Conservation (phyloP, 768 basidiomycete species). For the Nidularia pulvinata region DNA sequence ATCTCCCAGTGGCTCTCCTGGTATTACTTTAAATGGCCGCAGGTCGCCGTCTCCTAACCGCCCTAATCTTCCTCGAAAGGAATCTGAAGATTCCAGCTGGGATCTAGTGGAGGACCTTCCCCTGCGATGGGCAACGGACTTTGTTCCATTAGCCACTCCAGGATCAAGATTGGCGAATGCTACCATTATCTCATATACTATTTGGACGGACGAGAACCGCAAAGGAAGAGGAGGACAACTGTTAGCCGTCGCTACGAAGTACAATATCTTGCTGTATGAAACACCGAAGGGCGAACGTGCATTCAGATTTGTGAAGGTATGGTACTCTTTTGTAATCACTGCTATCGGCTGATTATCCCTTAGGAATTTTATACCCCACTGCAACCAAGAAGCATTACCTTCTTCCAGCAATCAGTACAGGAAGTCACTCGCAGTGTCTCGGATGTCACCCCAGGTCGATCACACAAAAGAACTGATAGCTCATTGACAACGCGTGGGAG, state of each 20-base stretch:
- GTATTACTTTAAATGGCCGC: conserved; percentile 6
- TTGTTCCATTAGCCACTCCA: conserved; percentile 69
- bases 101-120: conserved; percentile 76
- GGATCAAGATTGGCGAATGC: conserved; percentile 62
- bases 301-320: conserved; percentile 80
- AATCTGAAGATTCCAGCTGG: conserved; percentile 57
- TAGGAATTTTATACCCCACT: conserved; percentile 87
- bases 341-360: conserved; percentile 1
- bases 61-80: conserved; percentile 18
- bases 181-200: conserved; percentile 64
- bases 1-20: conserved; percentile 14
- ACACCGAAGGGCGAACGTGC: conserved; percentile 82
- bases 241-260: conserved; percentile 78
- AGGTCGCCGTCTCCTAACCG: conserved; percentile 8
- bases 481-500: conserved; percentile 30
- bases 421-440: conserved; percentile 45
- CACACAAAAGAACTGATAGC: conserved; percentile 43
- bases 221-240: conserved; percentile 45
- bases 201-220: conserved; percentile 63
- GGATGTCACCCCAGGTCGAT: conserved; percentile 30
- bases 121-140: conserved; percentile 87
- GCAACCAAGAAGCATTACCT: conserved; percentile 62
- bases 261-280: conserved; percentile 74
- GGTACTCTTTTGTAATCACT: conserved; percentile 3
- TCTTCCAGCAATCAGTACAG: conserved; percentile 68